Conservation (phyloP, 495 filamentous ascomycete species). For the Cercophora samala region DNA sequence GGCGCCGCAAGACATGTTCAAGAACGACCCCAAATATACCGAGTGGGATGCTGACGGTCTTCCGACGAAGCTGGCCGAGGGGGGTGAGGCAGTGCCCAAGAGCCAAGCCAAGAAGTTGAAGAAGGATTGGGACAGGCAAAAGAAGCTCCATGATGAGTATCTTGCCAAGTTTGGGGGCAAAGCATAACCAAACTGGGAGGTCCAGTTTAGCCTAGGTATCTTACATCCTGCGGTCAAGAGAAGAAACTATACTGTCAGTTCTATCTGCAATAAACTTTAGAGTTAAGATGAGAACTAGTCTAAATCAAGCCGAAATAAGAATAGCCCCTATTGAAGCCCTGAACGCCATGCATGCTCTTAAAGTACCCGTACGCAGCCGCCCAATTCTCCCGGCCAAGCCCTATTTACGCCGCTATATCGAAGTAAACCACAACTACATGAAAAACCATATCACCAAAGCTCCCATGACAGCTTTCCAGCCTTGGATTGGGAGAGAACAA, state of each 20-base stretch:
- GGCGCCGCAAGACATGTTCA: slow-evolving; percentile 66
- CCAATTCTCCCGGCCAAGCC: not conserved
- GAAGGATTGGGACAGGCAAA: slow-evolving; percentile 93
- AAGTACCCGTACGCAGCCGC: not conserved
- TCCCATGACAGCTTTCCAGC: not conserved
- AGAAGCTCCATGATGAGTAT: slow-evolving; percentile 72
- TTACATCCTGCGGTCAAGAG: not conserved
- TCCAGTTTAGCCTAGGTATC: not conserved
- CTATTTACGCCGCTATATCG: not conserved
- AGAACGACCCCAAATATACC: slow-evolving; percentile 63
- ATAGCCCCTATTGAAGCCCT: not conserved
- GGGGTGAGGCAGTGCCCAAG: slow-evolving; percentile 73
- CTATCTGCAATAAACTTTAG: too few species aligned
- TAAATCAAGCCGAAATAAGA: not conserved
- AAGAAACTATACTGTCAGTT: not conserved
- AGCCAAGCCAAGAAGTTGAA: slow-evolving; percentile 73
- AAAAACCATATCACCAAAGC: not conserved
- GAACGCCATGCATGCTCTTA: not conserved
- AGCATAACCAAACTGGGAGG: not conserved
- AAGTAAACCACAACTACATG: not conserved
- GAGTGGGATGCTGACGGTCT: slow-evolving; percentile 87
- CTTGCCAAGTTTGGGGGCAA: slow-evolving; percentile 27
- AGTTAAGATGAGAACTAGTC: too few species aligned
- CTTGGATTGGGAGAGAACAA: not conserved
- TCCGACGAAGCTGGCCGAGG: slow-evolving; percentile 70